Evolutionary conservation across 140 eudicot genomes (phyloP), one percentile per base, ranked within the genome.

Genomic region (Senecio squalidus): DNA sequence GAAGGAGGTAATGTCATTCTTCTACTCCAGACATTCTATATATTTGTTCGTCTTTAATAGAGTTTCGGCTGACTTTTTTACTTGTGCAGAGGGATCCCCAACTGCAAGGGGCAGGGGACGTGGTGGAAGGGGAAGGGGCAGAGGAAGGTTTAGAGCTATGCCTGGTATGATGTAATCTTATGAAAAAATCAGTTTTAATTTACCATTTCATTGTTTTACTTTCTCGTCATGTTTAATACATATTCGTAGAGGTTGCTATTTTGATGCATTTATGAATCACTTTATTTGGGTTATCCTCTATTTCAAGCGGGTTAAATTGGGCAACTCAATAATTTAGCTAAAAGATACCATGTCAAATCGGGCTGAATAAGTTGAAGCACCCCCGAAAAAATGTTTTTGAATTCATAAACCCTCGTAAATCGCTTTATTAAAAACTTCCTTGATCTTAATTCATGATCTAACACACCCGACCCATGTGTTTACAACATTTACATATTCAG

Each of bases 41-140:
- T 49, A 5, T 10, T n/a, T 39, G 28, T 14, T 55, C 15, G 7
- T 29, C 5, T 20, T n/a, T 9, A 4, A 17, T 28, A 14, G 0
- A 14, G n/a, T 60, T n/a, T 23, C 20, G 36, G 22, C 41, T 65
- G 33, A 76, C 60, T n/a, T 55, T 71, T 20, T 55, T 62, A 22
- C 30, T 71, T 29, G 18, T 76, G 58, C 71, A 89, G 95, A 82
- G 52, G 85, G 94, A 15, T 89, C 95, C 26, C 95, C 94, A 38
- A 67, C 68, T 69, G 78, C 73, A 62, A 76, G 93, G 62, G 89
- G 97, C 59, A 70, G 97, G 77, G 94, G 95, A 56, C 85, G 89
- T 61, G 82, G 86, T 68, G 84, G 89, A 61, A 73, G 89, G 73
- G 82, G 91, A 21, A 69, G 95, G 21, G 76, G 70, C 22, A 70